phyloP scores from a whole-genome alignment of 2,329 filamentous ascomycete genomes.

The Apiospora aurea region DNA sequence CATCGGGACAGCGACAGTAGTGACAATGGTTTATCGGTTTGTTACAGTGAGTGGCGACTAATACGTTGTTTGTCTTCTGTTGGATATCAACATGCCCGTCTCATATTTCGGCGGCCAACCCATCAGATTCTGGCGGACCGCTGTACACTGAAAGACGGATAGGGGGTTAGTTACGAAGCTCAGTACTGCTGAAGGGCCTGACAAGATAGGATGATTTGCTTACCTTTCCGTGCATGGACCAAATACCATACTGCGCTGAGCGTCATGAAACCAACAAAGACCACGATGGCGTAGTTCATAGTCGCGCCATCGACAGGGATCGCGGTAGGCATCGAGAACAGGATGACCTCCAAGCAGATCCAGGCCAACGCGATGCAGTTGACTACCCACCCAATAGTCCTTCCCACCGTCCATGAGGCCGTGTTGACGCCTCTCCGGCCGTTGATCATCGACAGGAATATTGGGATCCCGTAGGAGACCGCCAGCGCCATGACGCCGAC shows the following conservation, averaged over 20 bases:
- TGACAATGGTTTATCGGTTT: too few species aligned
- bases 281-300: conserved; percentile 61
- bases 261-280: conserved; percentile 53
- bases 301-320: conserved; percentile 39
- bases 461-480: conserved; percentile 63
- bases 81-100: neutral
- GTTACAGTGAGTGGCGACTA: neutral
- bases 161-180: neutral
- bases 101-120: conserved; percentile 35
- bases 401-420: conserved; percentile 57
- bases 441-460: conserved; percentile 56
- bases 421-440: conserved; percentile 53
- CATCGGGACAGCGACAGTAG: neutral
- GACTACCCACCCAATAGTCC: conserved; percentile 48
- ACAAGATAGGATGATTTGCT: conserved; percentile 30
- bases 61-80: too few species aligned
- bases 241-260: conserved; percentile 55
- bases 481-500: conserved; percentile 65
- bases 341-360: conserved; percentile 59
- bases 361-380: conserved; percentile 56
- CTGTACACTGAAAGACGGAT: conserved; percentile 35
- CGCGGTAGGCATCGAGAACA: conserved; percentile 54
- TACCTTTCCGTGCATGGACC: conserved; percentile 58
- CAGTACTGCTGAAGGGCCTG: neutral
- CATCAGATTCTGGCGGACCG: conserved; percentile 42